Percentiles rank a stretch among this genome's conserved stretches.
phyloP scores from a whole-genome alignment of 768 basidiomycete genomes.

The Inosperma sp. region DNA sequence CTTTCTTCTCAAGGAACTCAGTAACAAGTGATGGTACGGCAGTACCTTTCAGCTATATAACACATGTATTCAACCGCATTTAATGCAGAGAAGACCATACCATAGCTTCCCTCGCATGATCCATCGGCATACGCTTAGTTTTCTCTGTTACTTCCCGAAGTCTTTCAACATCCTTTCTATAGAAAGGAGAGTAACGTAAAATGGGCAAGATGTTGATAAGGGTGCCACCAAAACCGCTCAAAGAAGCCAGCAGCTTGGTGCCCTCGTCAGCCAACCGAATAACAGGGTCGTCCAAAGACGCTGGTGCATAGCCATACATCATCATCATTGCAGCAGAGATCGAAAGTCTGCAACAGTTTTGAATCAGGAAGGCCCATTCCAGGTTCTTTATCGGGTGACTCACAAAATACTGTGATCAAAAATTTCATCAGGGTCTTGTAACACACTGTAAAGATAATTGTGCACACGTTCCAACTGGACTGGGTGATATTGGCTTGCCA shows the following conservation, averaged over 20 bases:
- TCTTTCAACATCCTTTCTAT: neutral
- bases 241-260: conserved; percentile 8
- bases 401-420: conserved; percentile 13
- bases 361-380: neutral
- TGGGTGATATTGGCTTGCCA: conserved; percentile 21
- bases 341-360: conserved; percentile 9
- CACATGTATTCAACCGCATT: neutral
- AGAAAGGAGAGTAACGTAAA: conserved; percentile 30
- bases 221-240: conserved; percentile 20
- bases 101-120: conserved; percentile 7
- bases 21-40: conserved; percentile 13
- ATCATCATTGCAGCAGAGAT: conserved; percentile 19
- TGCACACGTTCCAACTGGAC: conserved; percentile 28
- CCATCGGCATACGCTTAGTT: conserved; percentile 12
- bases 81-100: conserved; percentile 9
- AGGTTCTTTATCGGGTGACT: neutral
- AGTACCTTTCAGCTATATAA: conserved; percentile 8
- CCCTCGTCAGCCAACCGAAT: conserved; percentile 21
- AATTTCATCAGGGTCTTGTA: conserved; percentile 13
- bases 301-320: conserved; percentile 28
- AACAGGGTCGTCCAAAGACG: conserved; percentile 22
- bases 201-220: conserved; percentile 27
- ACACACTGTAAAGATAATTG: conserved; percentile 26
- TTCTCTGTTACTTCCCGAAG: conserved; percentile 19
- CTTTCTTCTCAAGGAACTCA: conserved; percentile 12